Base-by-base conservation (phyloP, 208 protist genomes). In the Crithidia bombi region DNA sequence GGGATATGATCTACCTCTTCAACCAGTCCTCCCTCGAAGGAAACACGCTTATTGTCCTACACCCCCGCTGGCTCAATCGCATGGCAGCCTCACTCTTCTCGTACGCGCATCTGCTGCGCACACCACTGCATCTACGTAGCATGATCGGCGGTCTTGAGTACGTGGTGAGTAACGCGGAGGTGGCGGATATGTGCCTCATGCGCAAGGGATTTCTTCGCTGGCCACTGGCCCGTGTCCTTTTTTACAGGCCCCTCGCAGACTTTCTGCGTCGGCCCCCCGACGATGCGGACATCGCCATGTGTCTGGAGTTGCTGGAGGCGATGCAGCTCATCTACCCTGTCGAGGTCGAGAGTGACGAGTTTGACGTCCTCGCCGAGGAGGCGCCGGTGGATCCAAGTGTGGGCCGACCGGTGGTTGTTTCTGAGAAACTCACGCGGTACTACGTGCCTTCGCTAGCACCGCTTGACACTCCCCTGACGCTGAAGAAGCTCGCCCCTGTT, bases 101-200 rank as follows among this genome's bases (percentile, higher is more conserved):
- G 28, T 95, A 91, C 65, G 85, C 89, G 5, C 92, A 97, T 66
- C 67, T 97, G 38, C 79, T 94, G 63, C 81, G 78, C 57, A 95
- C 92, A 6, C 88, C 92, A 49, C 66, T 88, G 38, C 88, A 95
- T 76, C 75, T 95, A 64, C 88, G 88, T 41, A 89, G 83, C 69
- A 82, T 89, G 58, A 94, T 97, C 57, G 89, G 81, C 23, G 86
- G 85, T n/a, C 82, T 97, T 1, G 82, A 94, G 69, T 97, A 93
- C 73, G 82, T 69, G 36, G 79, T 93, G 55, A 90, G 76, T 73
- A 64, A 65, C 25, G 92, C 92, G 25, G 85, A 93, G 69, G 54
- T 63, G 52, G 86, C 83, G 1, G 92, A 97, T 52, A 83, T 91
- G 89, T 82, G 73, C 39, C 49, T 95, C 21, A 82, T 94, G 68